Evolutionary conservation across 352 stramenopile species (phyloP).

Genomic region (Phytophthora litchii): DNA sequence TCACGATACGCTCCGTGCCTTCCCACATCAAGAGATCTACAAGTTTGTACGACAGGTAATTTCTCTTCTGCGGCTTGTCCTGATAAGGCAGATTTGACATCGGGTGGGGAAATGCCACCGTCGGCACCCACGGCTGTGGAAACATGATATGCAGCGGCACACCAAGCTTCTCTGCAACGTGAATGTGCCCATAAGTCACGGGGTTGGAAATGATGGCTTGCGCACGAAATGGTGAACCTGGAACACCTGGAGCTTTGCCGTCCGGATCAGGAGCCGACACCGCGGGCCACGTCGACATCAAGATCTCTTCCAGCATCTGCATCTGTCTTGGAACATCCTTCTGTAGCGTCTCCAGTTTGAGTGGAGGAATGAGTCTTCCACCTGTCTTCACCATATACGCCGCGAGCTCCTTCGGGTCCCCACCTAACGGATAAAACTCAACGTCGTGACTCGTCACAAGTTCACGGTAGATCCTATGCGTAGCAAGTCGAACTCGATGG

Average conservation of each 20-base stretch:
- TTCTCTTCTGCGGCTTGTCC: slow-evolving; percentile 51
- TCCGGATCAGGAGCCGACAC: slow-evolving; percentile 77
- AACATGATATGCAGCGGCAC: slow-evolving; percentile 95
- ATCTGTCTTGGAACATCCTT: slow-evolving; percentile 83
- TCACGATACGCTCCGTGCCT: slow-evolving; percentile 63
- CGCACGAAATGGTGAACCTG: slow-evolving; percentile 67
- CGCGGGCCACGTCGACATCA: slow-evolving; percentile 84
- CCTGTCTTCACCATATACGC: slow-evolving; percentile 92
- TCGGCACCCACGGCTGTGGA: slow-evolving; percentile 87
- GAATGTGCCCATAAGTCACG: slow-evolving; percentile 90
- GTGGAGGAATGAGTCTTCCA: slow-evolving; percentile 61
- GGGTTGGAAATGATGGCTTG: slow-evolving; percentile 94
- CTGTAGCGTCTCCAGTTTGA: slow-evolving; percentile 59
- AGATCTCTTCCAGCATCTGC: slow-evolving; percentile 89
- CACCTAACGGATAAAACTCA: slow-evolving; percentile 77
- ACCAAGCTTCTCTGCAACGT: slow-evolving; percentile 90
- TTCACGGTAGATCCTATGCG: slow-evolving; percentile 85
- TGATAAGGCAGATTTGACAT: slow-evolving; percentile 83
- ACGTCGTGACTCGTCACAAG: slow-evolving; percentile 73
- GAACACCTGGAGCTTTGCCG: slow-evolving; percentile 38
- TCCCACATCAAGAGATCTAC: slow-evolving; percentile 85
- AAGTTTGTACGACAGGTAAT: slow-evolving; percentile 84
- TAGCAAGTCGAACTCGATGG: slow-evolving; percentile 91
- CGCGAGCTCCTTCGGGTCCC: slow-evolving; percentile 71
- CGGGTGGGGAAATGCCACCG: slow-evolving; percentile 88